These are phyloP conservation scores for Cercospora beticola DNA, from an alignment of 2,329 filamentous ascomycete genomes.

Conservation along the genomic window DNA sequence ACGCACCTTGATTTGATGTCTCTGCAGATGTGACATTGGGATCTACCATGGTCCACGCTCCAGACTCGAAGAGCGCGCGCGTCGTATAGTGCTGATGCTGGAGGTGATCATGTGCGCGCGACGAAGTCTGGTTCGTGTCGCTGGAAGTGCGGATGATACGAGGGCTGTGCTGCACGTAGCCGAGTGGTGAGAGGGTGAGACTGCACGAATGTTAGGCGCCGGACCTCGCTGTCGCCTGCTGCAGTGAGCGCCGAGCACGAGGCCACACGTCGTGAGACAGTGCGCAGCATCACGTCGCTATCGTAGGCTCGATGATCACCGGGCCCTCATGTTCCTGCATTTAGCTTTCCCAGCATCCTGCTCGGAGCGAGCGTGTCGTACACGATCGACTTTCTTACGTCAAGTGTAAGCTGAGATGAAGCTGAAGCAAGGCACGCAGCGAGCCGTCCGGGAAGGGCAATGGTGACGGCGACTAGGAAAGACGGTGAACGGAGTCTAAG, in stretches of 20 bases:
- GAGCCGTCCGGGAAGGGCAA: constrained; percentile 4
- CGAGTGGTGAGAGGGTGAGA: neutral
- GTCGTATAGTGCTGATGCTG: neutral
- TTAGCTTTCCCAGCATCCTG: neutral
- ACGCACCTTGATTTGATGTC: neutral
- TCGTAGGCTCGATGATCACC: neutral
- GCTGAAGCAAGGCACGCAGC: constrained; percentile 15
- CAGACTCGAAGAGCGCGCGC: neutral
- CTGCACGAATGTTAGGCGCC: neutral
- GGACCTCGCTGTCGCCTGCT: neutral
- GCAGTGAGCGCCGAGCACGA: neutral
- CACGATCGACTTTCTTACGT: neutral
- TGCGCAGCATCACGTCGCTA: neutral
- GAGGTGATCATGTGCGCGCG: neutral
- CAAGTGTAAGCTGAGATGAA: neutral
- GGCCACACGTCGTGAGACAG: neutral
- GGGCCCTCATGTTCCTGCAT: neutral
- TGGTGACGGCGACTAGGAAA: neutral
- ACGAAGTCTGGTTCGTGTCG: neutral
- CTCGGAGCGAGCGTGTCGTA: constrained; percentile 2
- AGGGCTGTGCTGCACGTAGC: neutral
- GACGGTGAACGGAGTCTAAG: constrained; percentile 6
- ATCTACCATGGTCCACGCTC: neutral
- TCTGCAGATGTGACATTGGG: neutral
- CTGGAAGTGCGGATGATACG: neutral